Evolutionary conservation across 306 rosid genomes (phyloP).

Genomic region (Sicyos edulis): DNA sequence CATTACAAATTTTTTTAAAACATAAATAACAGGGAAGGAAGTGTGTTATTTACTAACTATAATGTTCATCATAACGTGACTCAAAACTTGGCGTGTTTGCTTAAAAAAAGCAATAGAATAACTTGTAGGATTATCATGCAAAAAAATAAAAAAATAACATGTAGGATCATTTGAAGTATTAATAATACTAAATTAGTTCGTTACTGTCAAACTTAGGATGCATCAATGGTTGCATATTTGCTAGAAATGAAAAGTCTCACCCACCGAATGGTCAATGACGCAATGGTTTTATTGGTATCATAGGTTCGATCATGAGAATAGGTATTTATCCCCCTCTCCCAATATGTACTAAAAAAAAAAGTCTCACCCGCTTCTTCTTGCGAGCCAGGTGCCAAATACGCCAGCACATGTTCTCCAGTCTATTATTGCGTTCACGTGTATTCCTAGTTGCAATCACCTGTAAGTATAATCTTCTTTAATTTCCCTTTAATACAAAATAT

Average conservation of each 20-base stretch:
- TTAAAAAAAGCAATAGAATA: background rate
- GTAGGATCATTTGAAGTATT: background rate
- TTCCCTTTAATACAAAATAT: background rate
- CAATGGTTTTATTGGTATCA: too few relatives aligned
- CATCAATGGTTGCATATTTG: background rate
- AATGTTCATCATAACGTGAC: background rate
- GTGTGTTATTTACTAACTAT: background rate
- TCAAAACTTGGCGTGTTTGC: background rate
- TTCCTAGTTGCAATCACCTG: conserved; percentile 66
- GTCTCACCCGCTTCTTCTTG: conserved; percentile 55
- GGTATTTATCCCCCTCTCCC: too few relatives aligned
- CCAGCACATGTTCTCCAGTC: conserved; percentile 87
- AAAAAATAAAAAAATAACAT: too few relatives aligned
- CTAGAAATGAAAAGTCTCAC: too few relatives aligned
- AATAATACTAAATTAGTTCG: background rate
- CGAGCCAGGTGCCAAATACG: conserved; percentile 84
- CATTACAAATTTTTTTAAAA: background rate
- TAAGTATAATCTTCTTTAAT: background rate
- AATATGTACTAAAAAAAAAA: too few relatives aligned
- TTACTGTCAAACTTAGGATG: background rate
- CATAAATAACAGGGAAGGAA: background rate
- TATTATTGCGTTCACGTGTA: conserved; percentile 47
- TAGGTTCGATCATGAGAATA: too few relatives aligned
- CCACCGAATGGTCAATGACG: too few relatives aligned
- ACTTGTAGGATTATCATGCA: background rate